Evolutionary conservation across 768 basidiomycete species (phyloP).

Genomic region (Suillus clintonianus): DNA sequence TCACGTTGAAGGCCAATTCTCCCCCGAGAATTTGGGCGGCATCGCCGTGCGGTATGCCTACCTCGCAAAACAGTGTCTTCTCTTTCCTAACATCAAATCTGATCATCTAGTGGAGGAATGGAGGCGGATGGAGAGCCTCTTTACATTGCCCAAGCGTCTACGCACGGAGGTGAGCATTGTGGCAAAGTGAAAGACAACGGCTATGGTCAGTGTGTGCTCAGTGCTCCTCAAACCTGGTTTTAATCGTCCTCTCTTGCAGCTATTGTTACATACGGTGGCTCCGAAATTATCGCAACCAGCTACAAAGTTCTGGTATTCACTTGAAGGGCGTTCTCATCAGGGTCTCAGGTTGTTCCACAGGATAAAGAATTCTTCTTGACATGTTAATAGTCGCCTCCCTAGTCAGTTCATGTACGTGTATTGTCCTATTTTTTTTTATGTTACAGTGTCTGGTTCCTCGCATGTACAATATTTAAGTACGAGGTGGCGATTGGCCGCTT

Average conservation of each 20-base stretch:
- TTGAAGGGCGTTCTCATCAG: too few species aligned
- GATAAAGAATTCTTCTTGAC: too few species aligned
- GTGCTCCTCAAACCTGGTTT: neutral
- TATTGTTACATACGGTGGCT: neutral
- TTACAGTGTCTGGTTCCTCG: too few species aligned
- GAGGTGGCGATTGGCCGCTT: too few species aligned
- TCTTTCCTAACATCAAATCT: neutral
- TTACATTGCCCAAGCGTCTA: neutral
- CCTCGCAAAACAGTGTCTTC: neutral
- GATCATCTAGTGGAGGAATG: neutral
- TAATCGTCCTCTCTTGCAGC: neutral
- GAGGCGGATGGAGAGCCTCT: neutral
- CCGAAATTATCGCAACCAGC: neutral
- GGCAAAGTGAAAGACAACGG: conserved; percentile 1
- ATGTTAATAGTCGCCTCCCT: too few species aligned
- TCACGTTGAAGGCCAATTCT: neutral
- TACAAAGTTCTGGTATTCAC: neutral
- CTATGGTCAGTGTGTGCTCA: neutral
- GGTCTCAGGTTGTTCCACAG: too few species aligned
- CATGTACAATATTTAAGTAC: too few species aligned
- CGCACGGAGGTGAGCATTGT: neutral
- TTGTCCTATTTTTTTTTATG: too few species aligned
- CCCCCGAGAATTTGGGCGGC: neutral
- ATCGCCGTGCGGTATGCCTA: neutral
- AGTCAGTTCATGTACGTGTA: too few species aligned